Evolutionary conservation across 495 filamentous ascomycete genomes (phyloP), one percentile per base, ranked within the genome.

Genomic region (Xylaria telfairii): DNA sequence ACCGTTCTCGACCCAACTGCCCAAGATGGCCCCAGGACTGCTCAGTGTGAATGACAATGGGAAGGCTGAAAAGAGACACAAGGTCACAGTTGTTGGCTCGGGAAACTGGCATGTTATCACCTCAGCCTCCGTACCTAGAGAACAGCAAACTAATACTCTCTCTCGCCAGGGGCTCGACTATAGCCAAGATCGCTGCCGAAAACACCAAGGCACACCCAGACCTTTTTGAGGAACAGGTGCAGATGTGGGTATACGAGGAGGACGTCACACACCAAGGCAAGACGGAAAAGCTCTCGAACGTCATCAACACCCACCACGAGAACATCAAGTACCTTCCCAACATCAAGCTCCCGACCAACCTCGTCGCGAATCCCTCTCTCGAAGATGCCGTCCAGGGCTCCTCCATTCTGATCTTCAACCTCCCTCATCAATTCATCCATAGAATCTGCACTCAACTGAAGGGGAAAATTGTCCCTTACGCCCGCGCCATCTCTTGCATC

Each of bases 201-300:
- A 98, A 97, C 82, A 91, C 93, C 28, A 85, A 85, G 67, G 89
- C 84, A 72, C 87, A 98, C 80, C 84, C 89, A 0, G 88, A 92
- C 37, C 72, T 97, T 56, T 99, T 98, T 78, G 91, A 98, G 72
- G 82, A 90, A 74, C 88, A 94, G 65, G 94, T 99, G 47, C 92
- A 95, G 81, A 98, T 99, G 95, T 98, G 93, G 93, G 95, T 97
- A 76, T 96, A 89, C 72, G 93, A 97, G 82, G 94, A 97, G 82
- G 89, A 94, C 59, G 89, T 95, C 49, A 88, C 88, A 62, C 83
- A 96, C 64, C 81, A 92, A n/a, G 85, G 88, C 68, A 83, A 88
- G 59, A 88, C 90, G 3, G 92, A 93, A 78, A 97, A 97, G 79
- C 89, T 99, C 77, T 96, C 95, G 10, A 81, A 88, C 15, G 81